Evolutionary conservation across 805 yeast genomes (phyloP).

Genomic region (Sugiyamaella mastotermitis): DNA sequence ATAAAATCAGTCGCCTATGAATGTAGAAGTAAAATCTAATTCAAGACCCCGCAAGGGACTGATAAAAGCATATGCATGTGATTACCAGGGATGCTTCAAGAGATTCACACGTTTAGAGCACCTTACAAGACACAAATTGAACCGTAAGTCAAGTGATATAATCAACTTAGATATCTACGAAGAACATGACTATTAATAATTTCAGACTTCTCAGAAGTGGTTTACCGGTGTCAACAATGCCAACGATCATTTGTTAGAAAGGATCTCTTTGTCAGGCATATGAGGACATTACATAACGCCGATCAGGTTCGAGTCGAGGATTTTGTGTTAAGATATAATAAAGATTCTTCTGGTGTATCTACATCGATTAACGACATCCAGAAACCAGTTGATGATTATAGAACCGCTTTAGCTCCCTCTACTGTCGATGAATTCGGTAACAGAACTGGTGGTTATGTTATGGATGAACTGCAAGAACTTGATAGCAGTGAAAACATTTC

Average conservation of each 20-base stretch:
- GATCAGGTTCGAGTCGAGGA: constrained; percentile 5
- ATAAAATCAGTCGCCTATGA: too few species aligned
- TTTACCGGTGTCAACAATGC: too few species aligned
- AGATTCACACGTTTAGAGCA: constrained; percentile 22
- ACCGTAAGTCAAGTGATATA: constrained; percentile 8
- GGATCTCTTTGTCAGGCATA: constrained; percentile 26
- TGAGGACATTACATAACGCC: too few species aligned
- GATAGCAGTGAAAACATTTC: too few species aligned
- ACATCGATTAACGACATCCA: background rate
- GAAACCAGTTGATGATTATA: background rate
- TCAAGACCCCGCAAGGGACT: constrained; percentile 26
- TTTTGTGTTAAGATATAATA: background rate
- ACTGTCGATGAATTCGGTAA: too few species aligned
- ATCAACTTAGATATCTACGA: too few species aligned
- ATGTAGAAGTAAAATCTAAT: too few species aligned
- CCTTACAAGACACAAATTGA: constrained; percentile 14
- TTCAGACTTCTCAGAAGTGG: too few species aligned
- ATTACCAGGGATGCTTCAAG: constrained; percentile 19
- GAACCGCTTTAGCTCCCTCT: background rate
- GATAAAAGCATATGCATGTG: constrained; percentile 26
- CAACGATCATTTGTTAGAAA: constrained; percentile 33
- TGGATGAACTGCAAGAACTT: too few species aligned
- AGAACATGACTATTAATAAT: background rate
- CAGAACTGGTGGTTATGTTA: too few species aligned
- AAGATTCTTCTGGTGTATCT: background rate